Evolutionary conservation across 176 grass and related monocot genomes (phyloP).

Genomic region (Thalia dealbata): DNA sequence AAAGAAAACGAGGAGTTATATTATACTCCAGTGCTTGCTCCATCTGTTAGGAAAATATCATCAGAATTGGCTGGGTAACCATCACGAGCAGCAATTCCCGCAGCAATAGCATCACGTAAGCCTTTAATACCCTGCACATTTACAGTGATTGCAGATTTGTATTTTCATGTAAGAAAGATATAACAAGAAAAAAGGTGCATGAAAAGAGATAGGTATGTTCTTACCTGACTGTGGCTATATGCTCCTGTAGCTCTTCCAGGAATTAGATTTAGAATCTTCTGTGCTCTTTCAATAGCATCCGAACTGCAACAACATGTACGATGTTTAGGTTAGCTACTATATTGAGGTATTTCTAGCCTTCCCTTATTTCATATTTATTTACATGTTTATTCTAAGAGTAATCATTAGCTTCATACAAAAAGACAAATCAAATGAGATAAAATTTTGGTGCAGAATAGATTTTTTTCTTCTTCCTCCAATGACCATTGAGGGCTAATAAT

Average conservation of each 20-base stretch:
- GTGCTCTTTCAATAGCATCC: conserved; percentile 45
- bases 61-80: conserved; percentile 38
- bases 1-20: conserved; percentile 2
- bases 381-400: background rate
- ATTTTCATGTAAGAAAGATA: background rate
- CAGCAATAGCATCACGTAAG: conserved; percentile 40
- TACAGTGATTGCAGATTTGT: background rate
- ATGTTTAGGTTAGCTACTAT: background rate
- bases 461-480: background rate
- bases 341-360: background rate
- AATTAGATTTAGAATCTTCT: conserved; percentile 44
- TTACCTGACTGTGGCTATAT: conserved; percentile 71
- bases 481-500: background rate
- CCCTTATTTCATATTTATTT: background rate
- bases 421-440: background rate
- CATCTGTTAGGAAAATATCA: conserved; percentile 79
- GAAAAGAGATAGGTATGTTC: conserved; percentile 15
- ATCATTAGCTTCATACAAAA: background rate
- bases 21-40: conserved; percentile 46
- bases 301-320: conserved; percentile 15
- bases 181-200: background rate
- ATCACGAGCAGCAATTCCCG: conserved; percentile 50
- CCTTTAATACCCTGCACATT: conserved; percentile 49
- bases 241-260: conserved; percentile 53
- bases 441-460: background rate